Conservation (phyloP, 2,329 filamentous ascomycete species). For the Aspergillus novofumigatus region DNA sequence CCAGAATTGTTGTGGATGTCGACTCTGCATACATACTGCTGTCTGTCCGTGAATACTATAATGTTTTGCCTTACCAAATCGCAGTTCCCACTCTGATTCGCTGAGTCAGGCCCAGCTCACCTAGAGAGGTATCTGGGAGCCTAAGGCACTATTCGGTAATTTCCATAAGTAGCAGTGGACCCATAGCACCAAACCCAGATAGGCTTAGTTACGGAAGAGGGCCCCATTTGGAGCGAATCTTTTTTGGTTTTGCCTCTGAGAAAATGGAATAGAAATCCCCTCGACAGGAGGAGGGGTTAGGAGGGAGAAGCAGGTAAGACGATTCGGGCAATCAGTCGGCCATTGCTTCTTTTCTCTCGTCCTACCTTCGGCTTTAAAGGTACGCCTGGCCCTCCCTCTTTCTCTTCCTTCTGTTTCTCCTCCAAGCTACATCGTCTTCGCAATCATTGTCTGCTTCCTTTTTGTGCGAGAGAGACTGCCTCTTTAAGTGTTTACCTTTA, state of each 20-base stretch:
- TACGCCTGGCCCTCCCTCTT: constrained; percentile 7
- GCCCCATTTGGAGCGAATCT: not conserved
- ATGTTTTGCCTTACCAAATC: not conserved
- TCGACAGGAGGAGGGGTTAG: not conserved
- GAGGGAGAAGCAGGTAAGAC: not conserved
- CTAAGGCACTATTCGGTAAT: not conserved
- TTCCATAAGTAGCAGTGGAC: not conserved
- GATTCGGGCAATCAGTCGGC: not conserved
- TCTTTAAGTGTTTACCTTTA: constrained; percentile 1
- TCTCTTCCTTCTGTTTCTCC: constrained; percentile 7
- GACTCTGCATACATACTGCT: too few species aligned
- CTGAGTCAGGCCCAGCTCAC: not conserved
- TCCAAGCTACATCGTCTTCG: constrained; percentile 1
- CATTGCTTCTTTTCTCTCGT: constrained; percentile 9
- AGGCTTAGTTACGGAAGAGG: not conserved
- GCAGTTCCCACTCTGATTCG: not conserved
- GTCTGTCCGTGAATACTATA: too few species aligned
- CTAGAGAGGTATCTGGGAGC: not conserved
- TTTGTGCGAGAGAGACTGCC: not conserved
- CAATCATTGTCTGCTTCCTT: not conserved
- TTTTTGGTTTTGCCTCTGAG: not conserved
- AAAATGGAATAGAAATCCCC: not conserved
- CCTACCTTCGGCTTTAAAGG: constrained; percentile 2
- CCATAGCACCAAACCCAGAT: not conserved
- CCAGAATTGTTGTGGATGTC: not conserved